Evolutionary conservation across 768 basidiomycete genomes (phyloP), one percentile per base, ranked within the genome.

Genomic region (Coprinopsis marcescibilis): DNA sequence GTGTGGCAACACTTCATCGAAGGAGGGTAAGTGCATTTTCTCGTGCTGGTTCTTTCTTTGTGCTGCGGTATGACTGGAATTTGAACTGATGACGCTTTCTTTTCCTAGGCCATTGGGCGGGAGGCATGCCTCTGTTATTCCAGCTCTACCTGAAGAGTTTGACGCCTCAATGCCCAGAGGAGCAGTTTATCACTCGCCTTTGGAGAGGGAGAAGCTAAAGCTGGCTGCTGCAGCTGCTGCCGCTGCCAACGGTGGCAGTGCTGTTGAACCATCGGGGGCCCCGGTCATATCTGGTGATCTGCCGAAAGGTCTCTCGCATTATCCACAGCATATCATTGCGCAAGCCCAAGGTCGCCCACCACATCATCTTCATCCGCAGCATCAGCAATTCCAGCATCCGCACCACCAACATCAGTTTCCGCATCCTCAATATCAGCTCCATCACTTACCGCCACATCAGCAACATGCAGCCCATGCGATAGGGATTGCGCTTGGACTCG

Each of bases 1-100:
- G 86, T 89, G 23, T 89, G 87, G 87, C 88, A 91, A 60, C 77
- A 80, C 50, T 91, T 89, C 60, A 73, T 80, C 7, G 89, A 92
- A 64, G 89, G 89, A 68, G 88, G 87, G 83, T 86, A 65, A 74
- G 85, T 78, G 41, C 36, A n/a, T n/a, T n/a, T n/a, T n/a, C n/a
- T n/a, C n/a, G n/a, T n/a, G n/a, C n/a, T n/a, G n/a, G n/a, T n/a
- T n/a, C n/a, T 57, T 48, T 10, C 32, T 46, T 57, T 34, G 21
- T 50, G 24, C 25, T 12, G 43, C 37, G 24, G 23, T 23, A 23
- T 24, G 59, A 41, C 35, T 25, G 12, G 11, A 27, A 30, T 15
- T 25, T 27, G 48, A 33, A 43, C 35, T 45, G 34, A 19, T n/a
- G n/a, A n/a, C n/a, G 11, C 50, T 19, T 46, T 40, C 17, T 14